These are phyloP conservation scores for Kuraishia ogatae DNA, from an alignment of 805 yeast genomes.

Conservation along the genomic window DNA sequence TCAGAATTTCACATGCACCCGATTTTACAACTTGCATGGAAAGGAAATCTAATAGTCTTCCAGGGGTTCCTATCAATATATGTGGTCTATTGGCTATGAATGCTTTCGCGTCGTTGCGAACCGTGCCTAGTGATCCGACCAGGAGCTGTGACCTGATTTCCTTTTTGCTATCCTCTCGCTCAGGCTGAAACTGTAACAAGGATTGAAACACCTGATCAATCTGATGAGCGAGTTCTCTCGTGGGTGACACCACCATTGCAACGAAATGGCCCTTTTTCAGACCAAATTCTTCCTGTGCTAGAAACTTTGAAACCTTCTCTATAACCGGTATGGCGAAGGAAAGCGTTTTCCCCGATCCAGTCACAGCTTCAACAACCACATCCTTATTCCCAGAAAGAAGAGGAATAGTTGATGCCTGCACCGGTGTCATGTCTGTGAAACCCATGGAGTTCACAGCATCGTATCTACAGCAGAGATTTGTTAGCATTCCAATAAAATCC, in stretches of 20 bases:
- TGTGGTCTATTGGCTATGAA: conserved; percentile 56
- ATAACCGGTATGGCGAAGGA: conserved; percentile 79
- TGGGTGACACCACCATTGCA: conserved; percentile 67
- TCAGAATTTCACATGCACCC: conserved; percentile 57
- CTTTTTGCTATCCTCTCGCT: conserved; percentile 18
- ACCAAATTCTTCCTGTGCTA: conserved; percentile 14
- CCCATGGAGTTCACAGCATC: conserved; percentile 73
- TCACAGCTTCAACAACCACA: conserved; percentile 94
- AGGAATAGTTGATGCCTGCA: conserved; percentile 93
- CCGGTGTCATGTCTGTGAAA: conserved; percentile 84
- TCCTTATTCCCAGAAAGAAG: conserved; percentile 77
- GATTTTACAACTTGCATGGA: conserved; percentile 50
- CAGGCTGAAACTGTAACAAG: conserved; percentile 51
- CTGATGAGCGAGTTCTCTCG: conserved; percentile 57
- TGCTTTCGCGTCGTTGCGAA: conserved; percentile 61
- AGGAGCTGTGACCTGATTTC: conserved; percentile 48
- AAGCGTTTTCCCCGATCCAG: conserved; percentile 98
- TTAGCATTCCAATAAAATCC: background rate
- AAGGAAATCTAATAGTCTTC: conserved; percentile 72
- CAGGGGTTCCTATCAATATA: conserved; percentile 86
- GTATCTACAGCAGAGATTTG: conserved; percentile 1
- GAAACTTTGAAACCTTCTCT: conserved; percentile 39
- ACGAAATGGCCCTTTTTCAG: conserved; percentile 58
- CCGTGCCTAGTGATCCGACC: conserved; percentile 54
- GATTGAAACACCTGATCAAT: conserved; percentile 58